These are phyloP conservation scores for Botrytis byssoidea DNA, from an alignment of 2,329 filamentous ascomycete species.

Conservation along the genomic window DNA sequence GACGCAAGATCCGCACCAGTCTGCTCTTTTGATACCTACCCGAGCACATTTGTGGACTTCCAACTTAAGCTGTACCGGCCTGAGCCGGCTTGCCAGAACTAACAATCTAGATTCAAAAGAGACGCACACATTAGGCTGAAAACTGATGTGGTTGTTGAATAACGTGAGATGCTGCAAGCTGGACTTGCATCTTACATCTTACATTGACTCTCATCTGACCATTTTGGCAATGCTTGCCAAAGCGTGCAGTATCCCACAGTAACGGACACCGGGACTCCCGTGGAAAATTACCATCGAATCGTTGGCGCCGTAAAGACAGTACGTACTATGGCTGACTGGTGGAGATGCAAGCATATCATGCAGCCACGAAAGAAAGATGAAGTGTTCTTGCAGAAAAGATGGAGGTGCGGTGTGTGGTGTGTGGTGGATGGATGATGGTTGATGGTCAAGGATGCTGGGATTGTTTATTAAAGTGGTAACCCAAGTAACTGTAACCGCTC, in stretches of 20 bases:
- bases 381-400: constrained; percentile 20
- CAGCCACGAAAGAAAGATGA: constrained; percentile 10
- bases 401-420: constrained; percentile 7
- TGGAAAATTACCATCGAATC: neutral
- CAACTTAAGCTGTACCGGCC: neutral
- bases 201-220: neutral
- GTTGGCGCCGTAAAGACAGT: neutral
- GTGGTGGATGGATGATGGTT: neutral
- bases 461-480: neutral
- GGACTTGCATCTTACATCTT: constrained; percentile 3
- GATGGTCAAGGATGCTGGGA: neutral
- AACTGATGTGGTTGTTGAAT: neutral
- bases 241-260: neutral
- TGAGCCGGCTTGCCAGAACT: neutral
- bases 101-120: neutral
- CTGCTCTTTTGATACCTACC: neutral
- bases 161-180: constrained; percentile 6
- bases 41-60: neutral
- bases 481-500: neutral
- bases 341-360: neutral
- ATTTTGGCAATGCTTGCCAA: neutral
- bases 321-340: neutral
- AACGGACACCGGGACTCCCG: neutral
- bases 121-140: neutral
- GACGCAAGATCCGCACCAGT: neutral